Evolutionary conservation across 192 early-diverging fungal genomes (phyloP), one percentile per base, ranked within the genome.

Genomic region (Coemansia nantahalensis): DNA sequence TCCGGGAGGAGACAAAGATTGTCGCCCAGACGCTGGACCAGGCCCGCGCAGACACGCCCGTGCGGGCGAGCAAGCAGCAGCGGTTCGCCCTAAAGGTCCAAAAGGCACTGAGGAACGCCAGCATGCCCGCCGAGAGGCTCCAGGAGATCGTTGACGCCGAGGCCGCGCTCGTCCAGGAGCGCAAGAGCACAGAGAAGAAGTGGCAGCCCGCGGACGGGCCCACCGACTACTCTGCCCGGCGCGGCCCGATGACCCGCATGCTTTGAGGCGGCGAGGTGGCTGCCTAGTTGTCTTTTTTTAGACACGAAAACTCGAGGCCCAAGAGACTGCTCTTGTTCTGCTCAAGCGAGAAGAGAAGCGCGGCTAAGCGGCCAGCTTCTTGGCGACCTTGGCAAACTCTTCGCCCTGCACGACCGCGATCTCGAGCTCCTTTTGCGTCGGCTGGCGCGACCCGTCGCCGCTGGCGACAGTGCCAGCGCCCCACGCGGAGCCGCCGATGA

Each of bases 401-500:
- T 83, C 76, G 38, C 85, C 85, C 70, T 86, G 85, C 28, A 52
- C n/a, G 38, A 54, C 52, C 5, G 82, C 82, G 47, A 83, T 70
- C 12, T 77, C 85, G n/a, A 85, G 65, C 53, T 86, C 86, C 62
- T 82, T 81, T 65, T 87, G 77, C 35, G 64, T 53, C 18, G 81
- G 77, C 52, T 83, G 74, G 32, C 86, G 83, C 14, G 78, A 80
- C 1, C 88, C 90, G 54, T 89, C 87, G 43, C 79, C 68, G 24
- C 68, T 65, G 15, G 85, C 79, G 35, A 90, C 41, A 14, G 83
- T 82, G 32, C 82, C 84, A 44, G 85, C 82, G 18, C 87, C 89
- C 70, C 77, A 90, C 9, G 84, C 65, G 40, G 71, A 67, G 2
- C 86, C 87, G 39, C 90, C 90, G 40, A 83, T 50, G 17, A 88